These are phyloP conservation scores for Pachyrhizus erosus DNA, from an alignment of 306 rosid species.

Conservation along the genomic window DNA sequence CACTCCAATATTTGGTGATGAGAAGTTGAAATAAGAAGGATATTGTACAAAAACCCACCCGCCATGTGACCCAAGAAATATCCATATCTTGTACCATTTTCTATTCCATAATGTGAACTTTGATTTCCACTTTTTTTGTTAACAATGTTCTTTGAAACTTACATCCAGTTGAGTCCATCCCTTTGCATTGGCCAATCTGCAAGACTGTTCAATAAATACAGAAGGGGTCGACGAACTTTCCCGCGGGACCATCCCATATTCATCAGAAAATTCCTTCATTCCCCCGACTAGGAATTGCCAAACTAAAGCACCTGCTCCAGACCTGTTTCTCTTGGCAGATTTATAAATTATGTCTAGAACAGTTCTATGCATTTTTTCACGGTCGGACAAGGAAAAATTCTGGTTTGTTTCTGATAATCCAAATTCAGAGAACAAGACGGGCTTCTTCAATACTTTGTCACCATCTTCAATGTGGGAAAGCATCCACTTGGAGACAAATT, in stretches of 20 bases:
- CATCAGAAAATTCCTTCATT: conserved; percentile 81
- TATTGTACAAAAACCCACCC: conserved; percentile 42
- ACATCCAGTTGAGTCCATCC: conserved; percentile 55
- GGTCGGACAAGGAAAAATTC: conserved; percentile 60
- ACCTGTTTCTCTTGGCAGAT: conserved; percentile 73
- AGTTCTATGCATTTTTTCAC: conserved; percentile 63
- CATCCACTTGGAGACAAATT: conserved; percentile 90
- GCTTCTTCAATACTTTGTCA: conserved; percentile 74
- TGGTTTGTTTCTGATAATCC: conserved; percentile 71
- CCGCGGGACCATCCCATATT: conserved; percentile 77
- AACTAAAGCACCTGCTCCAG: conserved; percentile 88
- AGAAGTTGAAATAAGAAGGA: conserved; percentile 28
- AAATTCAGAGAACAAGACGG: conserved; percentile 88
- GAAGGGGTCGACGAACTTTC: conserved; percentile 59
- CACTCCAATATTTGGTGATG: conserved; percentile 37
- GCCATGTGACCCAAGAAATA: conserved; percentile 14
- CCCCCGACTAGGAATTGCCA: conserved; percentile 91
- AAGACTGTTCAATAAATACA: conserved; percentile 67
- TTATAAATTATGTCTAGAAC: conserved; percentile 67
- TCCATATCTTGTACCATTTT: conserved; percentile 1
- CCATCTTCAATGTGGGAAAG: conserved; percentile 95
- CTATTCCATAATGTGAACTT: conserved; percentile 16
- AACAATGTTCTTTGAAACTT: conserved; percentile 62
- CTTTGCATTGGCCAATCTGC: conserved; percentile 69
- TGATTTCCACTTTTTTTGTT: conserved; percentile 44